Evolutionary conservation across 2,329 filamentous ascomycete species (phyloP).

Genomic region (Tolypocladium album): DNA sequence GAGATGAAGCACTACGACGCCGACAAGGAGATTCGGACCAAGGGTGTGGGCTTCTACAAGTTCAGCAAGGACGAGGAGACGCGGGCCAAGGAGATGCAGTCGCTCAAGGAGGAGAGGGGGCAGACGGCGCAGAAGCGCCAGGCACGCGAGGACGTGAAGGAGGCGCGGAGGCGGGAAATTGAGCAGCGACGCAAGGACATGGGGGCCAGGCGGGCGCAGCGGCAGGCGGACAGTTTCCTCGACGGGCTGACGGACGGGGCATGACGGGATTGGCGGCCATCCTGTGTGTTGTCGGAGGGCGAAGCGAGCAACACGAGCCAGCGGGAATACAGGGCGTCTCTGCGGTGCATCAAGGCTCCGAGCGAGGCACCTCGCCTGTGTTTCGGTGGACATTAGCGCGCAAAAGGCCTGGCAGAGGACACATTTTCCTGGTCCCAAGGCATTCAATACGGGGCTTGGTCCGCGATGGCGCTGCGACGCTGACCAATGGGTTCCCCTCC

Average conservation of each 20-base stretch:
- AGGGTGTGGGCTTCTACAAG: slow-evolving; percentile 84
- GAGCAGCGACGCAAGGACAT: slow-evolving; percentile 54
- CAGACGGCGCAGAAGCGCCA: slow-evolving; percentile 56
- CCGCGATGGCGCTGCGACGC: neutral
- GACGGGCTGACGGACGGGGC: slow-evolving; percentile 33
- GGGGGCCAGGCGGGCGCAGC: slow-evolving; percentile 49
- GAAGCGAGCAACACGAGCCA: neutral
- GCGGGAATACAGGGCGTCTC: neutral
- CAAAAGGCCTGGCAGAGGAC: neutral
- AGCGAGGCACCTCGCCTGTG: neutral
- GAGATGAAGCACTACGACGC: slow-evolving; percentile 79
- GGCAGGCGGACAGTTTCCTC: slow-evolving; percentile 63
- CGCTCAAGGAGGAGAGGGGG: slow-evolving; percentile 53
- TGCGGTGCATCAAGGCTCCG: neutral
- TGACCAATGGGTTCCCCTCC: neutral
- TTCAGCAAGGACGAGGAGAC: slow-evolving; percentile 69
- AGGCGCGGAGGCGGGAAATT: slow-evolving; percentile 49
- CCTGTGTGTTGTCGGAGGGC: neutral
- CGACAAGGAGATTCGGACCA: slow-evolving; percentile 68
- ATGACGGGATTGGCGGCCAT: neutral
- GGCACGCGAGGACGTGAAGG: slow-evolving; percentile 44
- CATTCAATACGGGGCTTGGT: neutral
- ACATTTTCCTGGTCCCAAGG: neutral
- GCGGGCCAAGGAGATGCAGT: slow-evolving; percentile 61
- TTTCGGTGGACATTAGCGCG: neutral